Evolutionary conservation across 83 land plant genomes (phyloP).

Genomic region (Picea abies): DNA sequence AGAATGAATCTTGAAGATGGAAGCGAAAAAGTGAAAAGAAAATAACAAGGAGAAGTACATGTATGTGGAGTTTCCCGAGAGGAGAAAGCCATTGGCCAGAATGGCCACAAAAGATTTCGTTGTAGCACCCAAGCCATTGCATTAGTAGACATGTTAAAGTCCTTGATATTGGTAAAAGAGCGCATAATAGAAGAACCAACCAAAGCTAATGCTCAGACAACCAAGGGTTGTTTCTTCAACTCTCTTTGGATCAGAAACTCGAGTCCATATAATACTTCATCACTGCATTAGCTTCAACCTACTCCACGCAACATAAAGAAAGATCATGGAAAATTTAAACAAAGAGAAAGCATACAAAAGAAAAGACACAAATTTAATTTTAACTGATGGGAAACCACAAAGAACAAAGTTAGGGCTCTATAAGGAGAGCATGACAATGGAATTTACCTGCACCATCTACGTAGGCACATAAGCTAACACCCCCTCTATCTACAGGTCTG

Average conservation of each 20-base stretch:
- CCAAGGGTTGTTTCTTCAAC: constrained; percentile 10
- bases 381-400: no score
- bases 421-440: no score
- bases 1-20: no score
- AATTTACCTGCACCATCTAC: no score
- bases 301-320: no score
- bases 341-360: no score
- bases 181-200: not conserved
- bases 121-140: constrained; percentile 13
- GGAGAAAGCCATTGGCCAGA: not conserved
- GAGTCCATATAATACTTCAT: not conserved
- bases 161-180: constrained; percentile 13
- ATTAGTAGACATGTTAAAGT: not conserved
- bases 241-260: constrained; percentile 11
- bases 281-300: not conserved
- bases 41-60: not conserved
- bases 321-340: no score
- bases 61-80: constrained; percentile 14
- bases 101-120: not conserved
- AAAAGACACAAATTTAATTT: no score
- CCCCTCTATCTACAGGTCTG: no score
- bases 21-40: no score
- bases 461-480: no score
- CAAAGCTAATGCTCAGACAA: constrained; percentile 5
- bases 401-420: no score